These are phyloP conservation scores for Dalechampia spathulata DNA, from an alignment of 441 rosid species.

Conservation along the genomic window DNA sequence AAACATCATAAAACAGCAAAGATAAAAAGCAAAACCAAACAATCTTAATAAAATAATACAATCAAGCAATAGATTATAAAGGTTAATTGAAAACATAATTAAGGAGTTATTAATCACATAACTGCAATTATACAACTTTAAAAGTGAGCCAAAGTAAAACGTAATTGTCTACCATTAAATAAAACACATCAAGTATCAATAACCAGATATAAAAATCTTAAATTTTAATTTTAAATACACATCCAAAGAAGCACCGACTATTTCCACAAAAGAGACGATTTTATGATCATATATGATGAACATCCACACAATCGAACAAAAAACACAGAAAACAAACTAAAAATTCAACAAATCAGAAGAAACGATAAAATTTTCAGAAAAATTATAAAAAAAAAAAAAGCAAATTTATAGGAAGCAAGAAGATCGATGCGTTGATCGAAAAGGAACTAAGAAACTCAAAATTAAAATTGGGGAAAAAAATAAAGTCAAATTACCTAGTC, in stretches of 20 bases:
- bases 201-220: background rate
- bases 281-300: too few relatives aligned
- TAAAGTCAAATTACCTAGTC: too few relatives aligned
- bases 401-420: too few relatives aligned
- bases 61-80: background rate
- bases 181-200: background rate
- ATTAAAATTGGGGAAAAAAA: too few relatives aligned
- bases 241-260: background rate
- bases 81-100: background rate
- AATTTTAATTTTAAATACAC: background rate
- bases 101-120: background rate
- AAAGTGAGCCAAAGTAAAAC: too few relatives aligned
- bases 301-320: background rate
- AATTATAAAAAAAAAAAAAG: too few relatives aligned
- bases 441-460: too few relatives aligned
- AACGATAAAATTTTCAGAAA: too few relatives aligned
- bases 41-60: background rate
- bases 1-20: too few relatives aligned
- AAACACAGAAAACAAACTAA: background rate
- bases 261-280: background rate
- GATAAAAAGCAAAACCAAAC: background rate
- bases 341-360: background rate
- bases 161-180: background rate
- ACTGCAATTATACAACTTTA: background rate
- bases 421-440: too few relatives aligned